Conservation (phyloP, 2,329 filamentous ascomycete species). For the Fusarium aywerte region DNA sequence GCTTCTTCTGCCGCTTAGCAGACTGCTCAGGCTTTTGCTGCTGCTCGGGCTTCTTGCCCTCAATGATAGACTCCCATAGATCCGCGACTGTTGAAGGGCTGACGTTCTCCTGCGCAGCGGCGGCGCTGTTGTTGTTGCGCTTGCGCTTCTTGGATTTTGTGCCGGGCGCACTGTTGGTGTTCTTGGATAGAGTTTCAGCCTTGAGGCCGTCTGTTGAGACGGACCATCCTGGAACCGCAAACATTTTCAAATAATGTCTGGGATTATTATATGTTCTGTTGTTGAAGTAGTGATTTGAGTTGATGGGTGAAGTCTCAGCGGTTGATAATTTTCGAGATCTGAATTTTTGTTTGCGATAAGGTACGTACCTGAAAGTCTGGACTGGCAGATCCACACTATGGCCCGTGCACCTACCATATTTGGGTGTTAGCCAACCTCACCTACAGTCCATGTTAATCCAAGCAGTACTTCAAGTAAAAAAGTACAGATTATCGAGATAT, state of each 20-base stretch:
- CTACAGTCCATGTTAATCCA: too few relatives aligned
- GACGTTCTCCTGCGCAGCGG: conserved; percentile 57
- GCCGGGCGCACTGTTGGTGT: conserved; percentile 49
- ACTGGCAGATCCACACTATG: conserved; percentile 3
- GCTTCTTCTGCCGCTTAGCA: conserved; percentile 53
- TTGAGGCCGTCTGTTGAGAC: conserved; percentile 78
- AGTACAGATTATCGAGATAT: neutral
- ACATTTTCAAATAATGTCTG: conserved; percentile 67
- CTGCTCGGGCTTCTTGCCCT: conserved; percentile 64
- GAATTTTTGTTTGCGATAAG: conserved; percentile 21
- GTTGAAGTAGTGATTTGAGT: conserved; percentile 12
- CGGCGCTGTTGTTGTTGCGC: conserved; percentile 47
- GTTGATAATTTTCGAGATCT: conserved; percentile 27
- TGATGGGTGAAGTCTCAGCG: conserved; percentile 15
- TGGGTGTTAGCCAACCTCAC: conserved; percentile 5
- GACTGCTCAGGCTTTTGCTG: conserved; percentile 34
- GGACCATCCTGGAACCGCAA: conserved; percentile 93
- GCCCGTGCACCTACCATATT: conserved; percentile 17
- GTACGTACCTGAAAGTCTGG: conserved; percentile 22
- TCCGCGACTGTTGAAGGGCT: conserved; percentile 78
- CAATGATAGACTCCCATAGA: conserved; percentile 83
- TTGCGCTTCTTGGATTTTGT: conserved; percentile 70
- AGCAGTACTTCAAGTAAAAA: neutral
- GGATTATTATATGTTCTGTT: neutral
- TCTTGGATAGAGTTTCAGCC: conserved; percentile 64